A percentile compares a stretch with the other conserved stretches of the same genome.
Evolutionary conservation across 106 monocot genomes (phyloP).

Genomic region (Iris macrosiphon): DNA sequence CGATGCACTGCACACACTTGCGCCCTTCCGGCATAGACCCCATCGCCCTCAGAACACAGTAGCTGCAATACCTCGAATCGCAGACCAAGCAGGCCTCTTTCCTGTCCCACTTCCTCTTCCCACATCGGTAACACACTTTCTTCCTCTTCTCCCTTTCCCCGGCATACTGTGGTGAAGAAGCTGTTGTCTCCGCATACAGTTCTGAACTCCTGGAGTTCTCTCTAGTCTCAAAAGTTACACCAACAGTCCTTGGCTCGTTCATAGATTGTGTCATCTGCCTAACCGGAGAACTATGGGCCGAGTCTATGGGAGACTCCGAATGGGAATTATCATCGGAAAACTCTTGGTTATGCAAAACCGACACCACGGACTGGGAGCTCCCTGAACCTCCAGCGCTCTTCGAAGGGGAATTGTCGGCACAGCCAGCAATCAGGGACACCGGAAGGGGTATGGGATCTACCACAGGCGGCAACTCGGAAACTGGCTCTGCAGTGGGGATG

Average conservation of each 20-base stretch:
- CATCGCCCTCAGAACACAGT: slow-evolving; percentile 75
- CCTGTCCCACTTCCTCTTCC: slow-evolving; percentile 85
- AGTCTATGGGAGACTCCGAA: background rate
- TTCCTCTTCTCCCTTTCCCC: slow-evolving; percentile 34
- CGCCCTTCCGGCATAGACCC: slow-evolving; percentile 92
- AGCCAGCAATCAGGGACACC: background rate
- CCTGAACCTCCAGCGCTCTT: background rate
- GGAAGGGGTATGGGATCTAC: background rate
- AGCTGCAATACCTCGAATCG: slow-evolving; percentile 54
- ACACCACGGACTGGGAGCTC: slow-evolving; percentile 10
- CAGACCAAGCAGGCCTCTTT: slow-evolving; percentile 75
- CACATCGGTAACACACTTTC: slow-evolving; percentile 50
- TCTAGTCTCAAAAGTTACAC: slow-evolving; percentile 3
- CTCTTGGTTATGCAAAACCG: slow-evolving; percentile 10
- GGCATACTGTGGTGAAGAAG: slow-evolving; percentile 2
- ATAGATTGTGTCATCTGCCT: background rate
- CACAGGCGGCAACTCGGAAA: background rate
- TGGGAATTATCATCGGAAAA: slow-evolving; percentile 4
- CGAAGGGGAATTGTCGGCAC: background rate
- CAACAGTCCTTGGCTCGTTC: slow-evolving; percentile 3
- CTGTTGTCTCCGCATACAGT: background rate
- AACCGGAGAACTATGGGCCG: slow-evolving; percentile 7
- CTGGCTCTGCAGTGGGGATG: background rate
- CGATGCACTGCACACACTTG: slow-evolving; percentile 78
- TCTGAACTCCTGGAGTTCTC: slow-evolving; percentile 1